Percentiles rank a stretch among this genome's conserved stretches.
Evolutionary conservation across 225 moss, liverwort and hornwort genomes (phyloP).

Genomic region (Pseudoscleropodium purum): DNA sequence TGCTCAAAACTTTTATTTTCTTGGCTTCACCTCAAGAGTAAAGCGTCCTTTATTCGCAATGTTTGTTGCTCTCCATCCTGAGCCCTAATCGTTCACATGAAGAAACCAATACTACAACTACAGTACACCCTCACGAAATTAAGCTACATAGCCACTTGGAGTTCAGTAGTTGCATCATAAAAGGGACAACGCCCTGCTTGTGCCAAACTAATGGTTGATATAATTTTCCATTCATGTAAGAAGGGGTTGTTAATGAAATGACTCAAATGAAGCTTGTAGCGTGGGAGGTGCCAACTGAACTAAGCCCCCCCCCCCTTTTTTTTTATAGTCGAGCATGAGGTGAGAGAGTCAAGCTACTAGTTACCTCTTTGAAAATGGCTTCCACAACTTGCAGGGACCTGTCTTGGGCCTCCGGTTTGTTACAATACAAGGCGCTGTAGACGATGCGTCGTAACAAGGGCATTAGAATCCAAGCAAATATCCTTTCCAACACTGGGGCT

Average conservation of each 20-base stretch:
- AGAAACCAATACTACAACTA: background rate
- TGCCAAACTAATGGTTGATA: no score
- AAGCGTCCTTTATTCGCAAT: no score
- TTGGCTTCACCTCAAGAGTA: background rate
- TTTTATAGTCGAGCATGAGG: background rate
- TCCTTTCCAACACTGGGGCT: slow-evolving; percentile 46
- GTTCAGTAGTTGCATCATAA: no score
- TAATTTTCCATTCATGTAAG: no score
- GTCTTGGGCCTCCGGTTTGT: slow-evolving; percentile 57
- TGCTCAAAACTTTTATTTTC: background rate
- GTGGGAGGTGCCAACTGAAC: background rate
- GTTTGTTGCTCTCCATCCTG: no score
- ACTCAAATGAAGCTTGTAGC: background rate
- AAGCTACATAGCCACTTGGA: background rate
- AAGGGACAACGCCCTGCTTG: no score
- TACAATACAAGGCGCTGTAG: slow-evolving; percentile 57
- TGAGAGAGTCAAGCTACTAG: background rate
- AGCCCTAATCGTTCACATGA: background rate
- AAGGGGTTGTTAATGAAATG: no score
- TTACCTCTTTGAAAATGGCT: slow-evolving; percentile 81
- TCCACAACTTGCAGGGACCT: slow-evolving; percentile 60
- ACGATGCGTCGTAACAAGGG: slow-evolving; percentile 66
- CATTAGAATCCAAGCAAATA: slow-evolving; percentile 63
- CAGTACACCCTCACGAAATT: background rate
- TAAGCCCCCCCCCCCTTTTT: no score